Conservation (phyloP, 179 eudicot species). For the Beta lomatogona region DNA sequence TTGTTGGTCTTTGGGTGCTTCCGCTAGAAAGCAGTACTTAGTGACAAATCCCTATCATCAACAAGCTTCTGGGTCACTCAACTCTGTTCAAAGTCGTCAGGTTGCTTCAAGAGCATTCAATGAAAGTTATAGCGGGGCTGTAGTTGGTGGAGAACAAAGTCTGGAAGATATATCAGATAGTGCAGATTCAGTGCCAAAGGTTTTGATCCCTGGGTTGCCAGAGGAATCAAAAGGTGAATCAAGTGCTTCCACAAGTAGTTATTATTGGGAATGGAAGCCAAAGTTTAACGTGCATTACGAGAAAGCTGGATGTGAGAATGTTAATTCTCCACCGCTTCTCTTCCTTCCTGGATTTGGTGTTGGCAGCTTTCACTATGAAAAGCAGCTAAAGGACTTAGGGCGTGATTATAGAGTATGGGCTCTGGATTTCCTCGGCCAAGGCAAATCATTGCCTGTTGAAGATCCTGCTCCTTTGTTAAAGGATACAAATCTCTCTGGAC, state of each 20-base stretch:
- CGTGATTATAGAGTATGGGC: constrained; percentile 87
- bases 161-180: constrained; percentile 37
- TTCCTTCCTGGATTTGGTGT: constrained; percentile 98
- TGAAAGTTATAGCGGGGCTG: constrained; percentile 48
- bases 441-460: constrained; percentile 85
- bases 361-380: constrained; percentile 94
- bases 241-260: constrained; percentile 57
- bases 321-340: constrained; percentile 69
- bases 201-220: constrained; percentile 76
- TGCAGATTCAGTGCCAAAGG: constrained; percentile 45
- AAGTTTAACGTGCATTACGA: constrained; percentile 78
- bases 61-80: constrained; percentile 27
- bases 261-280: constrained; percentile 92
- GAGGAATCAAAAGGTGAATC: constrained; percentile 59
- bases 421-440: constrained; percentile 94
- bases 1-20: constrained; percentile 24
- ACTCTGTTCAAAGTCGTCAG: constrained; percentile 32
- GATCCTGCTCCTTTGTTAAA: constrained; percentile 68
- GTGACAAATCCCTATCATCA: constrained; percentile 20
- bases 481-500: constrained; percentile 27
- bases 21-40: constrained; percentile 17
- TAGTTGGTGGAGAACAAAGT: constrained; percentile 51
- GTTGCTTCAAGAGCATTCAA: constrained; percentile 39
- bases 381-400: constrained; percentile 90
- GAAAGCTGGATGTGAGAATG: constrained; percentile 65